phyloP scores from a whole-genome alignment of 1,284 basidiomycete genomes.

The Schizophyllum amplum region DNA sequence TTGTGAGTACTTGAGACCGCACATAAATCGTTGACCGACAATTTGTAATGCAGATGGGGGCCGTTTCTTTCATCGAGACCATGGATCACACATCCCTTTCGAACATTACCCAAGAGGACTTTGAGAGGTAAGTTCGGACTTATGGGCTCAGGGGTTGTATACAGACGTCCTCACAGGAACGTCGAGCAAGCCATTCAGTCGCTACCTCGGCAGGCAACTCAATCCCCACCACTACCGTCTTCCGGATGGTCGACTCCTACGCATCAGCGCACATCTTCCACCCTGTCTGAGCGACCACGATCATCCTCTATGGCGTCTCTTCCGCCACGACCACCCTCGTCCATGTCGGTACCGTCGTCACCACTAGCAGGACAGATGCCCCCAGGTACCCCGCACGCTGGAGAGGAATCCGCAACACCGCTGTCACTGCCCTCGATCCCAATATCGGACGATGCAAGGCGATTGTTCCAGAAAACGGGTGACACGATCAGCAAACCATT shows the following conservation, averaged over 20 bases:
- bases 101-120: slow-evolving; percentile 88
- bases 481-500: slow-evolving; percentile 85
- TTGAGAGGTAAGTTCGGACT: slow-evolving; percentile 61
- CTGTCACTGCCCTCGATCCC: slow-evolving; percentile 43
- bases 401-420: slow-evolving; percentile 80
- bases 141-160: not conserved
- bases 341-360: slow-evolving; percentile 15
- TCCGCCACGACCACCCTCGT: not conserved
- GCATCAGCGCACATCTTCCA: slow-evolving; percentile 12
- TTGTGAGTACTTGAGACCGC: slow-evolving; percentile 42
- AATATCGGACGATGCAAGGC: slow-evolving; percentile 70
- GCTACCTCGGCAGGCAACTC: slow-evolving; percentile 53
- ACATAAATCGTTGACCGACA: not conserved
- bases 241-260: slow-evolving; percentile 17
- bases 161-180: slow-evolving; percentile 36
- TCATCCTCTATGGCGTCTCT: not conserved
- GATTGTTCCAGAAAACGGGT: slow-evolving; percentile 80
- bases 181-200: slow-evolving; percentile 81
- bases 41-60: slow-evolving; percentile 55
- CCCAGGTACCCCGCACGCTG: slow-evolving; percentile 42
- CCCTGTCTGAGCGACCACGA: slow-evolving; percentile 8
- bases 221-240: slow-evolving; percentile 35
- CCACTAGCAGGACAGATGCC: slow-evolving; percentile 22
- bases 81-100: slow-evolving; percentile 95
- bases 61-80: slow-evolving; percentile 92